These are phyloP conservation scores for Sclerotinia borealis DNA, from an alignment of 2,329 filamentous ascomycete species.

Conservation along the genomic window DNA sequence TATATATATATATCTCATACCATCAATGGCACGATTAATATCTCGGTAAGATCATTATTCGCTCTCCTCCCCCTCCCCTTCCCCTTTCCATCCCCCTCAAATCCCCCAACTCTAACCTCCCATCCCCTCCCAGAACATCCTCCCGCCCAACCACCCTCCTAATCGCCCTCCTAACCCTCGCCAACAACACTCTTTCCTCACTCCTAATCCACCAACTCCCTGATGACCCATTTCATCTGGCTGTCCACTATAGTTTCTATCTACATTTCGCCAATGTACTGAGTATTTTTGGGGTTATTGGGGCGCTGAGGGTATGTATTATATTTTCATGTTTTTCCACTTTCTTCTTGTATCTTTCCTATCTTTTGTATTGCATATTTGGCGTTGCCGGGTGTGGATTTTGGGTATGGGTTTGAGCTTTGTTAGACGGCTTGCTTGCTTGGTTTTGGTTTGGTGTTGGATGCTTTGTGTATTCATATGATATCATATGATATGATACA, in stretches of 20 bases:
- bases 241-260: conserved; percentile 34
- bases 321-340: not conserved
- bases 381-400: too few relatives aligned
- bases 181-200: conserved; percentile 28
- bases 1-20: not conserved
- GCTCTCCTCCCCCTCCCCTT: not conserved
- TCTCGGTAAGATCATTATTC: not conserved
- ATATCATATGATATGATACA: conserved; percentile 20
- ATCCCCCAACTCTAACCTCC: not conserved
- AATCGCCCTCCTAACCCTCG: conserved; percentile 28
- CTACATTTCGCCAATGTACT: conserved; percentile 36
- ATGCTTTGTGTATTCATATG: too few relatives aligned
- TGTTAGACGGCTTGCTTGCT: too few relatives aligned
- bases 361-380: too few relatives aligned
- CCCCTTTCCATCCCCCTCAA: not conserved
- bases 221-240: conserved; percentile 31
- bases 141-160: conserved; percentile 16
- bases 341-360: conserved; percentile 19
- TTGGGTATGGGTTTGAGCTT: too few relatives aligned
- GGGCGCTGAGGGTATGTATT: conserved; percentile 37
- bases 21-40: not conserved
- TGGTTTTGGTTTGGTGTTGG: too few relatives aligned
- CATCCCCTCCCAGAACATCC: not conserved
- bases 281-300: conserved; percentile 38
- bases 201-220: conserved; percentile 31